Base-by-base conservation (phyloP, 768 basidiomycete genomes). In the Lactarius akahatsu region DNA sequence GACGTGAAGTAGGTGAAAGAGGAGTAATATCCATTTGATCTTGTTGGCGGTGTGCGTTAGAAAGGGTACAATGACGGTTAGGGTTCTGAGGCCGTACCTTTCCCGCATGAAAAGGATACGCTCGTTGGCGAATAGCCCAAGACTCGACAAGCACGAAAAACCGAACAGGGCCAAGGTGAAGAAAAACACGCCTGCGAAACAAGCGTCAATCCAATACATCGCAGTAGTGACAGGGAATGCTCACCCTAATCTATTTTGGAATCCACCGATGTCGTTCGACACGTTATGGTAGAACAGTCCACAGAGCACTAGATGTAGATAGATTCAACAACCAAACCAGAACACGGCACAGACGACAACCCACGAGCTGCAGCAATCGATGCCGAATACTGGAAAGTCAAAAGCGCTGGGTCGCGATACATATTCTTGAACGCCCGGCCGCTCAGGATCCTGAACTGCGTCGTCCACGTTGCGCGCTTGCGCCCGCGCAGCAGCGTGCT, bases 51-150 rank as follows among this genome's bases (percentile, higher is more conserved):
- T 57, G 56, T 66, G 15, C 63, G 43, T 50, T 65, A 26, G 38
- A 13, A 50, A 23, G 30, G 61, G 47, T 23, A 36, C 16, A 55
- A 52, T 54, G 40, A 6, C 38, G 18, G 16, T 11, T 55, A 28
- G 40, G 11, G 34, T 7, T 61, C 38, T 23, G 34, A 16, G 32
- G 2, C 72, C 83, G 52, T 69, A 96, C 92, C 96, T 83, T 77
- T 99, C 97, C n/a, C 97, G 88, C 87, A 98, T 98, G 80, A 98
- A 99, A 58, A 99, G 78, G 65, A 98, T 88, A 54, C 97, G 85
- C 73, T 99, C 97, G 71, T 93, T 94, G 6, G 97, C 92, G 74
- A 99, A 98, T 59, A 97, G 78, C 3, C 94, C 92, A 59, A 99
- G 79, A 62, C 96, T 98, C 11, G 95, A 95, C 63, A 99, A 78